Evolutionary conservation across 164 flowering plant species (phyloP).

Genomic region (Euptelea pleiosperma): DNA sequence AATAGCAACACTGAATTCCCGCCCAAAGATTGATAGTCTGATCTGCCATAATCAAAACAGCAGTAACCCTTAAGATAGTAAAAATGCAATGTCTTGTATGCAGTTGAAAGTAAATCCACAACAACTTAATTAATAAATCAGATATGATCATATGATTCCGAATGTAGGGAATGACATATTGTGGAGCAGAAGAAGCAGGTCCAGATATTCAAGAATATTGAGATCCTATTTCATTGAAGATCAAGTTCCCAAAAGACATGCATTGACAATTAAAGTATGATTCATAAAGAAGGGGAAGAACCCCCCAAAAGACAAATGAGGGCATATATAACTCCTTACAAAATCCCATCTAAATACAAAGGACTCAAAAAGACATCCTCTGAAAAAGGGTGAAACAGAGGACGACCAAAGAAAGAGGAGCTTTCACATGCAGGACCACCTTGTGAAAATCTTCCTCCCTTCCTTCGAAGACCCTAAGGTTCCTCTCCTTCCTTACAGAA

Average conservation of each 20-base stretch:
- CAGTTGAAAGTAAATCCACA: not conserved
- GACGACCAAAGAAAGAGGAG: too few relatives aligned
- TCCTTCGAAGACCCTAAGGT: too few relatives aligned
- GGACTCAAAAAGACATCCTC: too few relatives aligned
- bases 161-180: not conserved
- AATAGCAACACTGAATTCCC: slow-evolving; percentile 79
- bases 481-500: too few relatives aligned
- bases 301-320: too few relatives aligned
- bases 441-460: too few relatives aligned
- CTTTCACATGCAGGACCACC: too few relatives aligned
- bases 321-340: too few relatives aligned
- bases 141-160: not conserved
- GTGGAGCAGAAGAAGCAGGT: not conserved
- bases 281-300: too few relatives aligned
- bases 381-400: too few relatives aligned
- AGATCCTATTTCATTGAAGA: not conserved
- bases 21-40: slow-evolving; percentile 81
- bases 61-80: slow-evolving; percentile 9
- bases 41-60: slow-evolving; percentile 46
- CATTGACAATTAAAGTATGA: too few relatives aligned
- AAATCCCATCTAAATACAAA: too few relatives aligned
- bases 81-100: slow-evolving; percentile 2
- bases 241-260: not conserved
- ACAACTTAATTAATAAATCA: not conserved
- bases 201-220: not conserved